A percentile compares a stretch with the other conserved stretches of the same genome.
Conservation (phyloP, 306 rosid genomes). For the Malus fusca region DNA sequence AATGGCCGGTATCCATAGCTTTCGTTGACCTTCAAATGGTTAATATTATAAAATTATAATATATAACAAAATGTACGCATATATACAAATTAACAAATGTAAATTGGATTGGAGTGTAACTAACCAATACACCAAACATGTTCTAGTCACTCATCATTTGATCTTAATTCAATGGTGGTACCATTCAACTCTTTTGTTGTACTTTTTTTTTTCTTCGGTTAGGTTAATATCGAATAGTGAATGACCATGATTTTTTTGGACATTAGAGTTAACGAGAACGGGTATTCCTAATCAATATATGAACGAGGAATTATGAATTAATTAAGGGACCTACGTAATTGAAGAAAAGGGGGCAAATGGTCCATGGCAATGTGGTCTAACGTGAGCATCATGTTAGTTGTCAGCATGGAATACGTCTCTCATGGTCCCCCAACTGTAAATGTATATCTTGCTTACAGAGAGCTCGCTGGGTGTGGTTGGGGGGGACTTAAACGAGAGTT, state of each 20-base stretch:
- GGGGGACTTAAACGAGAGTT: constrained; percentile 51
- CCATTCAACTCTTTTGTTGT: not conserved
- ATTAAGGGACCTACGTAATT: constrained; percentile 38
- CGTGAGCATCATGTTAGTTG: constrained; percentile 78
- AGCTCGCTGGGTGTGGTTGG: constrained; percentile 23
- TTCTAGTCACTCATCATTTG: not conserved
- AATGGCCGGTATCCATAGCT: not conserved
- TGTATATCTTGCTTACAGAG: constrained; percentile 20
- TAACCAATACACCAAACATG: too few relatives aligned
- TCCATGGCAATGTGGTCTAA: constrained; percentile 53
- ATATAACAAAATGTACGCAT: not conserved
- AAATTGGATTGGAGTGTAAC: not conserved
- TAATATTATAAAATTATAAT: not conserved
- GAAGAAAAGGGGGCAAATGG: constrained; percentile 45
- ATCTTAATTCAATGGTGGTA: too few relatives aligned
- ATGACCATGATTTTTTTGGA: too few relatives aligned
- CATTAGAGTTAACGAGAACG: not conserved
- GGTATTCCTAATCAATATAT: not conserved
- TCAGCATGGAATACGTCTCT: constrained; percentile 33
- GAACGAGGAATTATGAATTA: not conserved
- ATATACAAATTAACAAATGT: not conserved
- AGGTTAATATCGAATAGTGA: too few relatives aligned
- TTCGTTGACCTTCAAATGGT: constrained; percentile 4
- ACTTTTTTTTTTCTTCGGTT: too few relatives aligned
- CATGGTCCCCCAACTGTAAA: constrained; percentile 34